A percentile compares a stretch with the other conserved stretches of the same genome.
phyloP scores from a whole-genome alignment of 225 moss, liverwort and hornwort genomes.

The Anthoceros angustus region DNA sequence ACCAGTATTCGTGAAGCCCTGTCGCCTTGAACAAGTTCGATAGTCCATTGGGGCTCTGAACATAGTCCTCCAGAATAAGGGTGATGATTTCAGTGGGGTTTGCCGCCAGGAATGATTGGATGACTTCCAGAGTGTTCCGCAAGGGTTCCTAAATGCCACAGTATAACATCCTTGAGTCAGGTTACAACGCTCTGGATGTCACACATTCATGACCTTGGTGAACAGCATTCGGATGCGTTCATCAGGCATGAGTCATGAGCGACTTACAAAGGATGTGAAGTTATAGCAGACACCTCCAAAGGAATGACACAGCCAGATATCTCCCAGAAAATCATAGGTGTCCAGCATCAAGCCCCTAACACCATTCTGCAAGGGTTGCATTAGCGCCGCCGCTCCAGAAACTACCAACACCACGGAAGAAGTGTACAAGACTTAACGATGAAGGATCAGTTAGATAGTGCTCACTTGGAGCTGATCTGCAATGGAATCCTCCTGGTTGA shows the following conservation, averaged over 20 bases:
- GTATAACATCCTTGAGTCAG: background rate
- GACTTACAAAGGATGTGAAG: background rate
- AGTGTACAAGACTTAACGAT: background rate
- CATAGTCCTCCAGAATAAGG: conserved; percentile 2
- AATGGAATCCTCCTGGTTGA: background rate
- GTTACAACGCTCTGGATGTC: too few species aligned
- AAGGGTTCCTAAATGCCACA: background rate
- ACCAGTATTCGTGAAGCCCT: background rate
- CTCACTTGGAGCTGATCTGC: background rate
- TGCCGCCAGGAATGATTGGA: background rate
- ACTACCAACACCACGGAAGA: background rate
- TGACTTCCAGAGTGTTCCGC: background rate
- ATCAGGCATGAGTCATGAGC: background rate
- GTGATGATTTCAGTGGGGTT: conserved; percentile 5
- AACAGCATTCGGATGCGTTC: background rate
- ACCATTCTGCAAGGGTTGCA: background rate
- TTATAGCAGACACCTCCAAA: background rate
- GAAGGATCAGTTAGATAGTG: too few species aligned
- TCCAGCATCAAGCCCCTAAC: conserved; percentile 3
- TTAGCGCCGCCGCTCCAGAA: background rate
- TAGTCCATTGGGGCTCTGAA: background rate
- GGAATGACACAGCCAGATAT: background rate
- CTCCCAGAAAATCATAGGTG: conserved; percentile 1
- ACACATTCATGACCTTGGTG: background rate
- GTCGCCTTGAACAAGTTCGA: background rate